Percentiles rank a stretch among this genome's conserved stretches.
phyloP scores from a whole-genome alignment of 1,284 basidiomycete species.

The Lignosus rhinocerotis region DNA sequence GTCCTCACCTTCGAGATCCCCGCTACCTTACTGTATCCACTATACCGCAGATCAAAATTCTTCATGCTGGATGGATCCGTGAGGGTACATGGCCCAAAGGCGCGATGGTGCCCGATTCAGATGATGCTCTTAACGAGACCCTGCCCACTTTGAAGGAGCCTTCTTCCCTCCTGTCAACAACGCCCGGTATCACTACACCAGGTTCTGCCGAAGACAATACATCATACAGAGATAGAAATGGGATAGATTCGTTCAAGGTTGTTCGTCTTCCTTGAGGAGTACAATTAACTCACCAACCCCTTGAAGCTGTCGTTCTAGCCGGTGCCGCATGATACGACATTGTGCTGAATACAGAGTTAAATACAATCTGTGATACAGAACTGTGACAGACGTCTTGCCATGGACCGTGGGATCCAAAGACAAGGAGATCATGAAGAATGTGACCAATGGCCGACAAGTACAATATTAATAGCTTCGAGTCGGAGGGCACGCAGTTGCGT shows the following conservation, averaged over 20 bases:
- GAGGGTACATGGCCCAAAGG: slow-evolving; percentile 74
- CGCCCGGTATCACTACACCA: background rate
- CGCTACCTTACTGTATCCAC: background rate
- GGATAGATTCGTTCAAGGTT: background rate
- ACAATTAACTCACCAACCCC: slow-evolving; percentile 10
- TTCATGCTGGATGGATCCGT: slow-evolving; percentile 71
- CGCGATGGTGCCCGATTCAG: slow-evolving; percentile 54
- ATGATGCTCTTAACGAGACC: slow-evolving; percentile 42
- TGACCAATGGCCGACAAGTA: no score
- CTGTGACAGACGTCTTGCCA: no score
- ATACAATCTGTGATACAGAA: slow-evolving; percentile 11
- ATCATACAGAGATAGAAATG: background rate
- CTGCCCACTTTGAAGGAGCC: background rate
- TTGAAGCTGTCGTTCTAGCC: slow-evolving; percentile 2
- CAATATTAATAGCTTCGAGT: background rate
- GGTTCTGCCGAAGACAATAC: background rate
- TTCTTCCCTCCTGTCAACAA: slow-evolving; percentile 5
- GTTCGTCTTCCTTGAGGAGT: background rate
- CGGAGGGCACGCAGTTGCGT: background rate
- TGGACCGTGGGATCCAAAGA: no score
- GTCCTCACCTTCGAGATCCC: slow-evolving; percentile 27
- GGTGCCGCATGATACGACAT: background rate
- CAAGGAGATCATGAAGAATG: no score
- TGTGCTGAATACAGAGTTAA: slow-evolving; percentile 5
- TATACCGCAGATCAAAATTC: slow-evolving; percentile 57